These are phyloP conservation scores for Salvia sclarea DNA, from an alignment of 305 asterid species.

Conservation along the genomic window DNA sequence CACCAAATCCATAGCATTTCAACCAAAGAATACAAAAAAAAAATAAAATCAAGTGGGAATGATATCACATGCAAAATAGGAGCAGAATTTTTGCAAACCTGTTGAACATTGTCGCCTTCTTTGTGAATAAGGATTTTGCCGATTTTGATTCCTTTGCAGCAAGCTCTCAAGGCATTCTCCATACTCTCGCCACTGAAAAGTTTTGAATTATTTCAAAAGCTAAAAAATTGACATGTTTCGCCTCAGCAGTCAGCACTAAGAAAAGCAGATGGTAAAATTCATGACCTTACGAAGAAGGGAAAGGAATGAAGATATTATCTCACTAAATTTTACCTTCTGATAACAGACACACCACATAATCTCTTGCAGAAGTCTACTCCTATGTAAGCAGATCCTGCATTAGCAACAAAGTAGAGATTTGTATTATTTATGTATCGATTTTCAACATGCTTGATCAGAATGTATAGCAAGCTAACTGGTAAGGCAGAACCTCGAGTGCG, in stretches of 20 bases:
- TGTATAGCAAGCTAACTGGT: too few relatives aligned
- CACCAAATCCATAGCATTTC: conserved; percentile 5
- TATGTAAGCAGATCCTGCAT: conserved; percentile 88
- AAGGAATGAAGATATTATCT: too few relatives aligned
- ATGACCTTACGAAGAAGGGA: too few relatives aligned
- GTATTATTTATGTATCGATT: neutral
- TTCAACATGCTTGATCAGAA: too few relatives aligned
- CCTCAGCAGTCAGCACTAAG: too few relatives aligned
- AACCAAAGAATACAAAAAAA: conserved; percentile 2
- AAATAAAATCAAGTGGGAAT: neutral
- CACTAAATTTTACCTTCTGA: conserved; percentile 77
- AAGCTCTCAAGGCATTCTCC: conserved; percentile 92
- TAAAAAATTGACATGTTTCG: too few relatives aligned
- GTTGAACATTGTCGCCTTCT: conserved; percentile 87
- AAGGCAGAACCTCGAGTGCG: too few relatives aligned
- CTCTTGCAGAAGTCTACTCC: conserved; percentile 98
- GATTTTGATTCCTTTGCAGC: conserved; percentile 89
- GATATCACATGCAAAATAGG: neutral
- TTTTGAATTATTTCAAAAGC: conserved; percentile 9
- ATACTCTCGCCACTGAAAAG: conserved; percentile 80
- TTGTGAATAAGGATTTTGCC: conserved; percentile 90
- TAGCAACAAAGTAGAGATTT: conserved; percentile 21
- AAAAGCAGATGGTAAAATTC: too few relatives aligned
- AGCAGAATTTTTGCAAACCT: conserved; percentile 42
- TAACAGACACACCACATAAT: conserved; percentile 93